phyloP scores from a whole-genome alignment of 495 filamentous ascomycete genomes.

The Hypoxylon crocopeplum region DNA sequence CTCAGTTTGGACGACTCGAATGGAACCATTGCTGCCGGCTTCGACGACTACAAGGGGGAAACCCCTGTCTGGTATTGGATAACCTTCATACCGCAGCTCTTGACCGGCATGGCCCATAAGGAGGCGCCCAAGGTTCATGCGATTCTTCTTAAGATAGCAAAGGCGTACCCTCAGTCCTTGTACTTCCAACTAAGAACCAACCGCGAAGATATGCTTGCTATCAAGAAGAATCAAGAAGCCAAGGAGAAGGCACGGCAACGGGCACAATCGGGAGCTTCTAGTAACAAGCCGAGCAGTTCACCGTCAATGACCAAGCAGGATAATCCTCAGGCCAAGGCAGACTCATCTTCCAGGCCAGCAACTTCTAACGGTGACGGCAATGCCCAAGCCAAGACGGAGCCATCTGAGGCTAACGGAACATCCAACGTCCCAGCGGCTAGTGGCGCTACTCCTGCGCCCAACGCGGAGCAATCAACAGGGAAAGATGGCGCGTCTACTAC shows the following conservation, averaged over 20 bases:
- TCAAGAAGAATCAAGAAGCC: conserved; percentile 85
- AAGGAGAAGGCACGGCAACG: conserved; percentile 71
- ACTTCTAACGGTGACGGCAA: conserved; percentile 53
- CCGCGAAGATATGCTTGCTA: conserved; percentile 89
- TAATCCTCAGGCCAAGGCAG: conserved; percentile 51
- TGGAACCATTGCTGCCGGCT: conserved; percentile 77
- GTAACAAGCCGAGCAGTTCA: conserved; percentile 47
- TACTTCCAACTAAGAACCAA: conserved; percentile 94
- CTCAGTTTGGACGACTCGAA: conserved; percentile 91
- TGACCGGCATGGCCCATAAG: conserved; percentile 85
- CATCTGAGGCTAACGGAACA: conserved; percentile 53
- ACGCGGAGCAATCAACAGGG: conserved; percentile 38
- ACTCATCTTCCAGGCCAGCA: conserved; percentile 55
- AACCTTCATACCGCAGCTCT: conserved; percentile 94
- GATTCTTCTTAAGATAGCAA: conserved; percentile 91
- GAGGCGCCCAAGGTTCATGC: conserved; percentile 85
- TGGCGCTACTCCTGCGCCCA: conserved; percentile 42
- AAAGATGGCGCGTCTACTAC: conserved; percentile 44
- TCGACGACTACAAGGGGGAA: conserved; percentile 94
- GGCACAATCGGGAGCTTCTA: conserved; percentile 49
- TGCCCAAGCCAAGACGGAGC: conserved; percentile 51
- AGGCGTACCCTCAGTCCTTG: conserved; percentile 89
- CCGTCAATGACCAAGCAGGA: conserved; percentile 46
- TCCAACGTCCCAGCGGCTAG: conserved; percentile 37
- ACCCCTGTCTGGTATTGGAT: conserved; percentile 99